phyloP scores from a whole-genome alignment of 495 filamentous ascomycete species.

The Penicillium alfredii region DNA sequence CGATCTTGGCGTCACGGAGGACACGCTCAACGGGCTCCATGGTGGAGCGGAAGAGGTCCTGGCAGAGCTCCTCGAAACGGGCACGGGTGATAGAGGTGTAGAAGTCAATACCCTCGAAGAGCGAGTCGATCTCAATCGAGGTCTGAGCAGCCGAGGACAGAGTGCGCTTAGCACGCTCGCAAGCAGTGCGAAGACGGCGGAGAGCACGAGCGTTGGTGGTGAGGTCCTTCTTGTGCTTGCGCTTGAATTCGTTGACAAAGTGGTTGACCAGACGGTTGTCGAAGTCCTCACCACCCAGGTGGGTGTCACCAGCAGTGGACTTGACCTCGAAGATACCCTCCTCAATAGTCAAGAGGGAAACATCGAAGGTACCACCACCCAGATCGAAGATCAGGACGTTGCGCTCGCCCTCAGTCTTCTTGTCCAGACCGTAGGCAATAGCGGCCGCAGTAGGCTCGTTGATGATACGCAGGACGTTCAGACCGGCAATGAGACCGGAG shows the following conservation, averaged over 20 bases:
- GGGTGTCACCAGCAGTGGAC: conserved; percentile 97
- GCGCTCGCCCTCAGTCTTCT: conserved; percentile 94
- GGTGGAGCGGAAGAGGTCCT: conserved; percentile 91
- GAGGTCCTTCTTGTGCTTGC: conserved; percentile 79
- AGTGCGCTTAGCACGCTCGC: conserved; percentile 98
- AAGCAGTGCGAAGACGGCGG: conserved; percentile 94
- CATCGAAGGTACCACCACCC: conserved; percentile 99
- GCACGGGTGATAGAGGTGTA: conserved; percentile 99
- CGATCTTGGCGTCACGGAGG: conserved; percentile 89
- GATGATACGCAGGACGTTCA: conserved; percentile 99
- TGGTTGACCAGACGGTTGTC: conserved; percentile 96
- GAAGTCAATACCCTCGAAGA: conserved; percentile 97
- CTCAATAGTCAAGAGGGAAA: conserved; percentile 95
- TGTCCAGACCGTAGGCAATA: conserved; percentile 88
- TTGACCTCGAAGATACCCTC: conserved; percentile 99
- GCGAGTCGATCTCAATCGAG: conserved; percentile 97
- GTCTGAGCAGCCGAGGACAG: conserved; percentile 95
- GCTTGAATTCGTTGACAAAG: conserved; percentile 90
- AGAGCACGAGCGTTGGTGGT: conserved; percentile 92
- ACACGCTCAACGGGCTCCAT: conserved; percentile 98
- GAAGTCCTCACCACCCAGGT: conserved; percentile 98
- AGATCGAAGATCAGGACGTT: conserved; percentile 99
- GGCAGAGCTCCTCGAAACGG: conserved; percentile 97
- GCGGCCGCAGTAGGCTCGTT: conserved; percentile 98
- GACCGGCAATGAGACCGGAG: conserved; percentile 91